Evolutionary conservation across 106 monocot genomes (phyloP).

Genomic region (Gastrodia elata): DNA sequence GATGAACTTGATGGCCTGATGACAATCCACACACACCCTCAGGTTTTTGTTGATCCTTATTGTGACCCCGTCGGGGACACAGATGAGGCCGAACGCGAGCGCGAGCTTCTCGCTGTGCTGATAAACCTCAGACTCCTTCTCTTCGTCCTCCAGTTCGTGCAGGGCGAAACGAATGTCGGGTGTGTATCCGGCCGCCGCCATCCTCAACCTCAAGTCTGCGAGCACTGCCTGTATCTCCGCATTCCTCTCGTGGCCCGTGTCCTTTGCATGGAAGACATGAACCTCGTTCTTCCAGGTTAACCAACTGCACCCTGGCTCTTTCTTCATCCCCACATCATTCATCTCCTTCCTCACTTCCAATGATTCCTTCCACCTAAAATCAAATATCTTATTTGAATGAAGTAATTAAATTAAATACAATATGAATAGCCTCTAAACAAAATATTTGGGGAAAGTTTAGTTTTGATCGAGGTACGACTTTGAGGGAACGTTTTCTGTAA

Average conservation of each 20-base stretch:
- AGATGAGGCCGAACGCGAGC: constrained; percentile 75
- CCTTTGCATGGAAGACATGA: constrained; percentile 90
- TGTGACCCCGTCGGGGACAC: constrained; percentile 51
- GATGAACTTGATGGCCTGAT: constrained; percentile 71
- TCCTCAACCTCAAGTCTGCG: constrained; percentile 40
- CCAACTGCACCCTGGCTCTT: constrained; percentile 89
- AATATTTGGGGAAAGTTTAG: too few relatives aligned
- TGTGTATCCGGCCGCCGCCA: constrained; percentile 65
- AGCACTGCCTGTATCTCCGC: constrained; percentile 55
- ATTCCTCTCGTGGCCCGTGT: constrained; percentile 46
- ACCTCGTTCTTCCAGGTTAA: constrained; percentile 71
- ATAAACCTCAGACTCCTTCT: constrained; percentile 80
- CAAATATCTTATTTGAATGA: not conserved
- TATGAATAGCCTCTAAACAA: too few relatives aligned
- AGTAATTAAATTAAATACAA: not conserved
- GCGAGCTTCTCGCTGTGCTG: constrained; percentile 95
- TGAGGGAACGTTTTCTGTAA: too few relatives aligned
- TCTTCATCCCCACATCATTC: constrained; percentile 74
- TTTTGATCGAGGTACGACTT: too few relatives aligned
- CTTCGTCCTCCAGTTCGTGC: constrained; percentile 83
- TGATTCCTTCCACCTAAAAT: constrained; percentile 69
- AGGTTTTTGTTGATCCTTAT: constrained; percentile 88
- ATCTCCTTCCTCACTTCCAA: constrained; percentile 72
- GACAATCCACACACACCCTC: constrained; percentile 79
- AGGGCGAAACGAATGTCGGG: constrained; percentile 69